Base-by-base conservation (phyloP, 768 basidiomycete species). In the Boletus speciosus region DNA sequence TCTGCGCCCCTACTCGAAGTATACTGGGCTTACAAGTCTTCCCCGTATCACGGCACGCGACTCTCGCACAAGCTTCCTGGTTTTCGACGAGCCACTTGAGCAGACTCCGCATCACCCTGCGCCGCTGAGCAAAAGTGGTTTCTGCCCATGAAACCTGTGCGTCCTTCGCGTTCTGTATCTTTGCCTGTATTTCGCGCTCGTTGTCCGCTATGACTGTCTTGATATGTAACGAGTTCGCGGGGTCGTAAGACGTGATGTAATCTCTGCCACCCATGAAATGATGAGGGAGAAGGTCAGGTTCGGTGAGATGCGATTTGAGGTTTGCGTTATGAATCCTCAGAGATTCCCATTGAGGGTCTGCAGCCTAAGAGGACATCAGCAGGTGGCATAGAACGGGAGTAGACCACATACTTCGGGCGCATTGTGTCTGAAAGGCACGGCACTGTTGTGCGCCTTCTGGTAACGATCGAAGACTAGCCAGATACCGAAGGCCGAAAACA, bases 61-160 rank as follows among this genome's bases (percentile, higher is more conserved):
- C 88, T 39, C 86, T 78, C 32, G 92, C 92, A 58, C 93, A 91
- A 23, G 76, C 72, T 49, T 93, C 88, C 73, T 94, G 90, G 64
- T 98, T 94, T 58, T 89, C 85, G 34, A 98, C 85, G 6, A 96
- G 77, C 96, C 96, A 99, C 59, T 89, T 90, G 65, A 93, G 77
- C 56, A 99, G 67, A 63, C 90, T 95, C 47, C 91, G 76, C 65
- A 98, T 75, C 39, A 99, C 89, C 57, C 88, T 81, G 66, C 87
- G 78, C 39, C 97, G 78, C 61, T 95, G 82, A 1, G 79, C 76
- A 66, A 94, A 98, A 0, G 84, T 83, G 16, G 86, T 91, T 8
- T 79, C 63, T 19, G 77, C 77, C 93, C 93, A 97, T n/a, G 61
- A 59, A 47, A 76, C 73, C 67, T 93, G 92, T 1, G 93, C 92